Percentiles rank a stretch among this genome's conserved stretches.
Evolutionary conservation across 192 early-diverging fungal species (phyloP).

Genomic region (Coemansia umbellata): DNA sequence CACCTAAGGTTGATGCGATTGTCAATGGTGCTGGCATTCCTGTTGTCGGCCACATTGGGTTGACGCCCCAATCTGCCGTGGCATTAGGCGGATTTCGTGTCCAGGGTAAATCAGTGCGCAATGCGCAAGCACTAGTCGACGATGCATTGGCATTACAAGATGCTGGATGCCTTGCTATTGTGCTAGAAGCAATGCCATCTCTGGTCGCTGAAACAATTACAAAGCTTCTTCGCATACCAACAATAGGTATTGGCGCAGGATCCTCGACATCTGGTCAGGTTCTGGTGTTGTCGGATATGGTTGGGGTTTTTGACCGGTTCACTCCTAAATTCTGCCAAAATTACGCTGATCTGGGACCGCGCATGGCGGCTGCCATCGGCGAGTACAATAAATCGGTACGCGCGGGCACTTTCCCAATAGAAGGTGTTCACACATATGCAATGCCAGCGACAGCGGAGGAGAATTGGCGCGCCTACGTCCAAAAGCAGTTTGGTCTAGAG

Average conservation of each 20-base stretch:
- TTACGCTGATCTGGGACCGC: slow-evolving; percentile 72
- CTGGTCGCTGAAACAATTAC: slow-evolving; percentile 89
- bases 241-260: slow-evolving; percentile 98
- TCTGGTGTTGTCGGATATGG: slow-evolving; percentile 84
- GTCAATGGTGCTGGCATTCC: slow-evolving; percentile 83
- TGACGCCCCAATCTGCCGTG: slow-evolving; percentile 90
- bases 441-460: slow-evolving; percentile 45
- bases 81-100: slow-evolving; percentile 87
- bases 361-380: slow-evolving; percentile 67
- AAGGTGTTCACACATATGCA: slow-evolving; percentile 69
- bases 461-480: slow-evolving; percentile 38
- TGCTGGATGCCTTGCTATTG: slow-evolving; percentile 87
- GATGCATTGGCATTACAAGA: slow-evolving; percentile 87
- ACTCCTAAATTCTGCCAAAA: slow-evolving; percentile 91
- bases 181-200: slow-evolving; percentile 89
- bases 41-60: slow-evolving; percentile 90
- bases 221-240: slow-evolving; percentile 71
- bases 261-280: slow-evolving; percentile 87
- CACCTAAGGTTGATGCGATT: slow-evolving; percentile 69
- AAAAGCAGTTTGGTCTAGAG: slow-evolving; percentile 37
- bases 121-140: slow-evolving; percentile 71
- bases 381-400: slow-evolving; percentile 79
- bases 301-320: slow-evolving; percentile 90
- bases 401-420: slow-evolving; percentile 67
- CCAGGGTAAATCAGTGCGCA: slow-evolving; percentile 81